phyloP scores from a whole-genome alignment of 2,329 filamentous ascomycete species.

The Geosmithia morbida region DNA sequence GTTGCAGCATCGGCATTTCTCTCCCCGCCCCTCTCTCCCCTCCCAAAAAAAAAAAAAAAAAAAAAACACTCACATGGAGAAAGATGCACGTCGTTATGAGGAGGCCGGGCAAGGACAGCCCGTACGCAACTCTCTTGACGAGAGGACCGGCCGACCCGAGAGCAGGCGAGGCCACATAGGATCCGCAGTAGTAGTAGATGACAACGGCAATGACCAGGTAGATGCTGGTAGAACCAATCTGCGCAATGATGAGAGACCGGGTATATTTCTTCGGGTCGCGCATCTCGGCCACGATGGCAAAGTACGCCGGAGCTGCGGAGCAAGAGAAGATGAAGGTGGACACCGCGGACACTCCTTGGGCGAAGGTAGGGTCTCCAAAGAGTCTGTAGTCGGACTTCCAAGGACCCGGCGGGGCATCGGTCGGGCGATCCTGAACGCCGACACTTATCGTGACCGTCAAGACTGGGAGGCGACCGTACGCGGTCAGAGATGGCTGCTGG shows the following conservation, averaged over 20 bases:
- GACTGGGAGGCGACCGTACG: slow-evolving; percentile 6
- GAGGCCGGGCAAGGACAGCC: slow-evolving; percentile 16
- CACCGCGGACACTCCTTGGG: slow-evolving; percentile 13
- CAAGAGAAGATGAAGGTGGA: slow-evolving; percentile 20
- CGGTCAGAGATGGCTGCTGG: neutral
- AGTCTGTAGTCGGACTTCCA: slow-evolving; percentile 14
- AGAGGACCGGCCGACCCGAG: slow-evolving; percentile 26
- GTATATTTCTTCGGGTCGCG: slow-evolving; percentile 13
- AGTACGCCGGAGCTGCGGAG: slow-evolving; percentile 19
- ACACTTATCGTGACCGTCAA: slow-evolving; percentile 14
- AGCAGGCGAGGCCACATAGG: slow-evolving; percentile 28
- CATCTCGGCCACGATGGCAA: slow-evolving; percentile 18
- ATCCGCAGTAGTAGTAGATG: slow-evolving; percentile 30
- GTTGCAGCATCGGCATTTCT: too few relatives aligned
- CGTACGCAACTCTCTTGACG: slow-evolving; percentile 30
- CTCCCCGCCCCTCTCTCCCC: too few relatives aligned
- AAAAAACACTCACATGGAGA: slow-evolving; percentile 12
- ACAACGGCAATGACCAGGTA: slow-evolving; percentile 19
- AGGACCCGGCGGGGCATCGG: slow-evolving; percentile 8
- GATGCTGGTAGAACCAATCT: slow-evolving; percentile 12
- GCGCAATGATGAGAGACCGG: slow-evolving; percentile 11
- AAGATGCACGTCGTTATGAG: slow-evolving; percentile 12
- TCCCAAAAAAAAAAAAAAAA: too few relatives aligned
- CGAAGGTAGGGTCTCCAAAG: slow-evolving; percentile 13
- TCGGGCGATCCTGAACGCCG: slow-evolving; percentile 12